phyloP scores from a whole-genome alignment of 495 filamentous ascomycete genomes.

The Pyronema omphalodes region DNA sequence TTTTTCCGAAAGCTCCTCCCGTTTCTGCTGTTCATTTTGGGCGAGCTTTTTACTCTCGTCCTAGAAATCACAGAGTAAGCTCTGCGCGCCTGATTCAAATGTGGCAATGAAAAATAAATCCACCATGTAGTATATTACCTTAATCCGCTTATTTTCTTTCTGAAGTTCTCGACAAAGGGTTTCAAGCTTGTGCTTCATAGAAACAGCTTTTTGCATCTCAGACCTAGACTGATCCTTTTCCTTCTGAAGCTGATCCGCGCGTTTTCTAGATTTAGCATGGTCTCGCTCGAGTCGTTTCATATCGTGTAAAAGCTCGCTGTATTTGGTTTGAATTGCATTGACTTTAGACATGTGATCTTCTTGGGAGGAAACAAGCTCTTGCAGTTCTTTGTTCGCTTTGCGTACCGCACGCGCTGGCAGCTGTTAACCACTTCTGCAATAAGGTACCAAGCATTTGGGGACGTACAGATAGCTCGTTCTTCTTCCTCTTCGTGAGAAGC shows the following conservation, averaged over 20 bases:
- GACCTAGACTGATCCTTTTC: conserved; percentile 78
- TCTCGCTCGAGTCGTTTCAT: conserved; percentile 93
- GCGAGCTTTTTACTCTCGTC: conserved; percentile 78
- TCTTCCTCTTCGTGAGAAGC: conserved; percentile 86
- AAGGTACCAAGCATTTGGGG: neutral
- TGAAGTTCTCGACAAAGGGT: conserved; percentile 84
- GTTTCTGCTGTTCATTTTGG: conserved; percentile 63
- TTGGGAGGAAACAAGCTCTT: conserved; percentile 23
- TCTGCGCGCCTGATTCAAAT: neutral
- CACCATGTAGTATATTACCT: conserved; percentile 39
- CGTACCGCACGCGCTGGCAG: conserved; percentile 60
- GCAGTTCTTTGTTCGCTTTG: conserved; percentile 67
- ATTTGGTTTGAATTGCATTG: conserved; percentile 75
- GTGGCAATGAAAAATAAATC: neutral
- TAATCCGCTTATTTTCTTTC: conserved; percentile 90
- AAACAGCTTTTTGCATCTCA: conserved; percentile 70
- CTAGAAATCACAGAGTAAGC: conserved; percentile 28
- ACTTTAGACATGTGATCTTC: conserved; percentile 37
- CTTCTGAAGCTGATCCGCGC: conserved; percentile 84
- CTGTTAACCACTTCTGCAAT: neutral
- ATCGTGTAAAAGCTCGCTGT: conserved; percentile 72
- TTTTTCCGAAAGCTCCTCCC: conserved; percentile 66
- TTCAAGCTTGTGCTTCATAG: conserved; percentile 83
- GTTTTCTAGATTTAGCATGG: conserved; percentile 86
- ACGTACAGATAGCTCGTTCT: conserved; percentile 85